A percentile compares a stretch with the other conserved stretches of the same genome.
Conservation (phyloP, 345 rosid genomes). For the Cardamine chenopodiifolia region DNA sequence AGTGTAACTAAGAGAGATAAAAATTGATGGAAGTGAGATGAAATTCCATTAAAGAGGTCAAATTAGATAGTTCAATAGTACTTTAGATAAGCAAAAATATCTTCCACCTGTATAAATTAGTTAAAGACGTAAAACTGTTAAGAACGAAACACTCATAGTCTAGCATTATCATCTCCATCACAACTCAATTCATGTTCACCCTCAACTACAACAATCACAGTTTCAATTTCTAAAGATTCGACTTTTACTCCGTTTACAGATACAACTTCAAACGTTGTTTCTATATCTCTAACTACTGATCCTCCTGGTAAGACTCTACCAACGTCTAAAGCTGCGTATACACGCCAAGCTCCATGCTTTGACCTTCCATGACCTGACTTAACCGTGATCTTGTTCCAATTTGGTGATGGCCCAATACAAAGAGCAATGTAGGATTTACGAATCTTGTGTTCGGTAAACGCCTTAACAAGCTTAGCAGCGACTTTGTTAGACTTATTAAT, state of each 20-base stretch:
- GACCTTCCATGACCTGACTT: slow-evolving; percentile 95
- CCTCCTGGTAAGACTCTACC: slow-evolving; percentile 81
- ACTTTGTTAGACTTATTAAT: slow-evolving; percentile 84
- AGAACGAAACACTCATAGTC: not conserved
- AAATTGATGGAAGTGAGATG: too few relatives aligned
- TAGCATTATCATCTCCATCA: slow-evolving; percentile 18
- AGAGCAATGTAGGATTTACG: slow-evolving; percentile 76
- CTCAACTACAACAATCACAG: slow-evolving; percentile 47
- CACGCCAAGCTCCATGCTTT: slow-evolving; percentile 91
- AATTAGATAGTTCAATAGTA: too few relatives aligned
- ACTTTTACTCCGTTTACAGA: slow-evolving; percentile 53
- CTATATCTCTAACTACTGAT: slow-evolving; percentile 84
- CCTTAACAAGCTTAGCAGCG: slow-evolving; percentile 83
- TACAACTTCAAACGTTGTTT: slow-evolving; percentile 71
- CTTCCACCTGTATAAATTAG: too few relatives aligned
- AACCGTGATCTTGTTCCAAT: slow-evolving; percentile 64
- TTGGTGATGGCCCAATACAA: slow-evolving; percentile 66
- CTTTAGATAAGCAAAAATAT: too few relatives aligned
- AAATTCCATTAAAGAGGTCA: too few relatives aligned
- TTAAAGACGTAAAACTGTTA: too few relatives aligned
- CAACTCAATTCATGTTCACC: slow-evolving; percentile 44
- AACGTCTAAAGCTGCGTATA: slow-evolving; percentile 72
- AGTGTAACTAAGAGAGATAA: too few relatives aligned
- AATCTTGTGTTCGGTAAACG: slow-evolving; percentile 74
- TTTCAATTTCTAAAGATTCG: slow-evolving; percentile 32